phyloP scores from a whole-genome alignment of 805 yeast genomes.

The Hanseniaspora clermontiae region DNA sequence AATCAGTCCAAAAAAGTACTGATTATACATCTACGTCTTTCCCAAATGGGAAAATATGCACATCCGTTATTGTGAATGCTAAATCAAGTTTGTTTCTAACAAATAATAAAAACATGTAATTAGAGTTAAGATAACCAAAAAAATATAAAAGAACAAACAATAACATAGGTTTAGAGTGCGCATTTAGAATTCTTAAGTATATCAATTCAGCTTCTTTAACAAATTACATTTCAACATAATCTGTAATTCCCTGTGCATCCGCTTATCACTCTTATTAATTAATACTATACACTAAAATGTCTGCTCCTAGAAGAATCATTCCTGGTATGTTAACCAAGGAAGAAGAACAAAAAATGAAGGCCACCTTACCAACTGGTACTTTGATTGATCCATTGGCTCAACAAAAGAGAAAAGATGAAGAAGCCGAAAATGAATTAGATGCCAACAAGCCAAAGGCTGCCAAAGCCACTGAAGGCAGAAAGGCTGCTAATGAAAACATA shows the following conservation, averaged over 20 bases:
- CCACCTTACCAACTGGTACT: slow-evolving; percentile 12
- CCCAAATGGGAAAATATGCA: background rate
- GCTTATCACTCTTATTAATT: background rate
- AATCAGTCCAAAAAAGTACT: background rate
- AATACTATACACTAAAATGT: background rate
- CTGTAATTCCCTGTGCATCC: too few species aligned
- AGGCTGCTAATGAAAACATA: slow-evolving; percentile 61
- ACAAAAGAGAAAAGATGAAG: slow-evolving; percentile 14
- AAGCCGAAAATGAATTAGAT: slow-evolving; percentile 12
- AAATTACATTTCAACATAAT: too few species aligned
- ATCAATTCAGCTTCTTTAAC: too few species aligned
- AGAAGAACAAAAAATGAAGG: slow-evolving; percentile 11
- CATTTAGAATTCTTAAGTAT: background rate
- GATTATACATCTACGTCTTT: background rate
- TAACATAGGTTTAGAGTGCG: too few species aligned
- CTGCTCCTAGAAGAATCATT: slow-evolving; percentile 11
- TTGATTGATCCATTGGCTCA: slow-evolving; percentile 8
- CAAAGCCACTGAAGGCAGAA: slow-evolving; percentile 67
- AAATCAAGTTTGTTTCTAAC: background rate
- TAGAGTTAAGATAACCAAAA: too few species aligned
- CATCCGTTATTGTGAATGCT: too few species aligned
- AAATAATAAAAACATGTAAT: too few species aligned
- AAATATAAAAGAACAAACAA: too few species aligned
- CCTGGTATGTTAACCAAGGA: slow-evolving; percentile 13
- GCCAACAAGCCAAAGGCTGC: slow-evolving; percentile 34